Conservation (phyloP, 2,329 filamentous ascomycete species). For the Colletotrichum euphorbiae region DNA sequence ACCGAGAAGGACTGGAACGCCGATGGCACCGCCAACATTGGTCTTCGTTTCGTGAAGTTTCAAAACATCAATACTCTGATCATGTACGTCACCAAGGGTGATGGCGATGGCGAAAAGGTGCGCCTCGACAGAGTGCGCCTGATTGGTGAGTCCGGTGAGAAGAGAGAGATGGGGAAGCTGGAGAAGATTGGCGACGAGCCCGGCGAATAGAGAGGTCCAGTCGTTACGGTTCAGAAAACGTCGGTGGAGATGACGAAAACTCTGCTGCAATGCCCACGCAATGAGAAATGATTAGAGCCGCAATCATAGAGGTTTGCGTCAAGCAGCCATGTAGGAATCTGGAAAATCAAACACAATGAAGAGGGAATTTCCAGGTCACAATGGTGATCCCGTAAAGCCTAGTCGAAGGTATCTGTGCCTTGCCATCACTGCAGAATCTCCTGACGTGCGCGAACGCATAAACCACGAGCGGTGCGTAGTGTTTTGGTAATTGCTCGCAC, state of each 20-base stretch:
- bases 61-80: conserved; percentile 91
- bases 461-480: too few relatives aligned
- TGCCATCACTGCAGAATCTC: too few relatives aligned
- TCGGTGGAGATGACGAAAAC: conserved; percentile 12
- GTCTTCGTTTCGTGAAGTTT: conserved; percentile 94
- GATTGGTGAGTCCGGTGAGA: conserved; percentile 90
- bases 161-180: conserved; percentile 91
- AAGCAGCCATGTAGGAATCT: not conserved
- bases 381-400: too few relatives aligned
- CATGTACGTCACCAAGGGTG: conserved; percentile 88
- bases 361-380: too few relatives aligned
- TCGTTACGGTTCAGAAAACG: conserved; percentile 1
- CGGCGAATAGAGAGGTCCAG: conserved; percentile 62
- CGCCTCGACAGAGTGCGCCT: conserved; percentile 83
- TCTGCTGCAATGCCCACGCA: conserved; percentile 8
- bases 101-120: conserved; percentile 85
- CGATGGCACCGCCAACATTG: conserved; percentile 77
- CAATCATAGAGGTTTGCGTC: conserved; percentile 25
- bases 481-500: too few relatives aligned
- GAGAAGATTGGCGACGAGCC: conserved; percentile 90
- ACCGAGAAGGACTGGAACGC: conserved; percentile 83
- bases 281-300: conserved; percentile 40
- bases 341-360: conserved; percentile 23
- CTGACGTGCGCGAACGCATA: too few relatives aligned
- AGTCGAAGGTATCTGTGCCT: too few relatives aligned